A percentile compares a stretch with the other conserved stretches of the same genome.
Conservation (phyloP, 176 grass and related monocot genomes). For the Cymbopogon citratus region DNA sequence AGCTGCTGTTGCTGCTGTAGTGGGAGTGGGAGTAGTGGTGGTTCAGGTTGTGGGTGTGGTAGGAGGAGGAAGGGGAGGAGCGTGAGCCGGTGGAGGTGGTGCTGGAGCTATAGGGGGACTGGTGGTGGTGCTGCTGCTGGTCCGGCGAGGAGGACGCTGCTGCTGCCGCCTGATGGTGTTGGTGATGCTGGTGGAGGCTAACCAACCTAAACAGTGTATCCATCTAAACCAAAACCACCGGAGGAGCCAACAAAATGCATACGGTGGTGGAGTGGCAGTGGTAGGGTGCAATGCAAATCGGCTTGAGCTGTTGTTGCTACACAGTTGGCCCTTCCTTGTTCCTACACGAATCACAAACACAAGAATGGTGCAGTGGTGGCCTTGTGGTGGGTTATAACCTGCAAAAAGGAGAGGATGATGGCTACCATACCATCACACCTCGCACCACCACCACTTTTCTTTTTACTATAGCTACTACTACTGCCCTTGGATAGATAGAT, state of each 20-base stretch:
- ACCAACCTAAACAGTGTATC: constrained; percentile 29
- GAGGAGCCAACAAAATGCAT: neutral
- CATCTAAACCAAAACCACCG: constrained; percentile 27
- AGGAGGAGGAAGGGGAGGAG: constrained; percentile 26
- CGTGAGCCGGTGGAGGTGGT: constrained; percentile 35
- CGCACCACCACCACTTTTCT: neutral
- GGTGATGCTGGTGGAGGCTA: constrained; percentile 21
- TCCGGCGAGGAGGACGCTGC: constrained; percentile 13
- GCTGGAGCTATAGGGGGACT: constrained; percentile 21
- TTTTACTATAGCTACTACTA: neutral
- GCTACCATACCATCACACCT: neutral
- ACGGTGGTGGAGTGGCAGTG: neutral
- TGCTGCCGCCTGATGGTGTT: neutral
- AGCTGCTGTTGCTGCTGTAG: neutral
- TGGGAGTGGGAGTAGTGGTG: neutral
- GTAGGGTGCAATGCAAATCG: neutral
- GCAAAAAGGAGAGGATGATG: neutral
- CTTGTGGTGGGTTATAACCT: neutral
- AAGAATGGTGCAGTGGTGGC: neutral
- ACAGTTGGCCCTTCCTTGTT: neutral
- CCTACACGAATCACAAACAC: neutral
- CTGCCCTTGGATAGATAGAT: neutral
- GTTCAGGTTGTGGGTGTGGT: constrained; percentile 15
- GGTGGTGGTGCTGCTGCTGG: constrained; percentile 1
- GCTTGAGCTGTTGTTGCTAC: neutral